phyloP scores from a whole-genome alignment of 2,329 filamentous ascomycete genomes.

The Aspergillus quadricinctus region DNA sequence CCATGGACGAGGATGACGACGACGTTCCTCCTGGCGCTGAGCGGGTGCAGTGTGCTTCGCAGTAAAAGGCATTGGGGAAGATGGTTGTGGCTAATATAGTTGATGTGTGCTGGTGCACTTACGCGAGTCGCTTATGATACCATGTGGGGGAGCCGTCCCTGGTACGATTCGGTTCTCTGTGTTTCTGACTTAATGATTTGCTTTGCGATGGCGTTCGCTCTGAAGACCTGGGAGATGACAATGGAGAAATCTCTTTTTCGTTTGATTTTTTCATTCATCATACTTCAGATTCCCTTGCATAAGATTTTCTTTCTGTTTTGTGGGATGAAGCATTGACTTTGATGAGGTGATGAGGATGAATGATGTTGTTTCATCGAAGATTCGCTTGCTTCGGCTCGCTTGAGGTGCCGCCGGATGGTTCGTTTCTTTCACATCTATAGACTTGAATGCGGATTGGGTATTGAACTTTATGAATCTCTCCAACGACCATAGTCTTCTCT shows the following conservation, averaged over 20 bases:
- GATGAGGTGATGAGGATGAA: slow-evolving; percentile 13
- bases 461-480: not conserved
- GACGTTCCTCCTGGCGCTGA: slow-evolving; percentile 47
- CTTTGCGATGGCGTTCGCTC: slow-evolving; percentile 34
- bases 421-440: slow-evolving; percentile 18
- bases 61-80: slow-evolving; percentile 34
- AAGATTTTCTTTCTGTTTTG: slow-evolving; percentile 16
- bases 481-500: not conserved
- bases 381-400: slow-evolving; percentile 9
- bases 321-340: slow-evolving; percentile 11
- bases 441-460: slow-evolving; percentile 21
- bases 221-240: slow-evolving; percentile 29
- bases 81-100: slow-evolving; percentile 13
- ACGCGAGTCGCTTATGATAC: slow-evolving; percentile 37
- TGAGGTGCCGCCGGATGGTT: slow-evolving; percentile 7
- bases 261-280: slow-evolving; percentile 7
- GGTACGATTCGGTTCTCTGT: slow-evolving; percentile 18
- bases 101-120: slow-evolving; percentile 22
- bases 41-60: slow-evolving; percentile 50
- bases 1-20: slow-evolving; percentile 69
- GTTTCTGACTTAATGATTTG: slow-evolving; percentile 23
- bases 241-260: slow-evolving; percentile 17
- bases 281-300: slow-evolving; percentile 17
- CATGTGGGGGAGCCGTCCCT: slow-evolving; percentile 23
- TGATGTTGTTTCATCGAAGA: not conserved